Evolutionary conservation across 2,329 filamentous ascomycete species (phyloP), one percentile per base, ranked within the genome.

Genomic region (Chrysosporium keratinophilum): DNA sequence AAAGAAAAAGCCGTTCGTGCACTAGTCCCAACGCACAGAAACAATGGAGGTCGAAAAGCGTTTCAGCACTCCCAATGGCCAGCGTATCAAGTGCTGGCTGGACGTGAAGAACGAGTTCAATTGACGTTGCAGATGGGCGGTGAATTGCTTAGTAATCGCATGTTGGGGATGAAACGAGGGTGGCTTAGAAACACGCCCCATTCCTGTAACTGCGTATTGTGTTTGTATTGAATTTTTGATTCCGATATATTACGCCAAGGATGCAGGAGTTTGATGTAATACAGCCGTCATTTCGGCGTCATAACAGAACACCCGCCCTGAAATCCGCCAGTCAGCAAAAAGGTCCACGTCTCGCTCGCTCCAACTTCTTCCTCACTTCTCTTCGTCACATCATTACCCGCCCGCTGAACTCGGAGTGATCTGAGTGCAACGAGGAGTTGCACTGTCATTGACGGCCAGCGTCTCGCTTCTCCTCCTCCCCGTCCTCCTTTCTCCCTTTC

Each of bases 401-500:
- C 56, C 50, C 42, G 19, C 50, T 44, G 40, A 28, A 42, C 31
- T 31, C 14, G 28, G 20, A 17, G 43, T 39, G 50, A 47, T 33
- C 17, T 39, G 33, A 47, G 41, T 41, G 43, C 50, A 43, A 28
- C 35, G 46, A 31, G 15, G 42, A 39, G 9, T 41, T 28, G 50
- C n/a, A 46, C 43, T 11, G 31, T 46, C 43, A 46, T 53, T 53
- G 50, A 53, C 43, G 46, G 42, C 43, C 10, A n/a, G 35, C 42
- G 34, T 46, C 23, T 47, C 42, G n/a, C 28, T 37, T 35, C 35
- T 41, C 35, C 28, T 37, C 31, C 33, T 28, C 35, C 49, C 44
- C 15, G 5, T 6, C 33, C n/a, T 48, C 57, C 51, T 54, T 52
- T 58, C 54, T 58, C 57, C 56, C 63, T 56, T 59, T 56, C 57